Evolutionary conservation across 176 grass and related monocot genomes (phyloP), one percentile per base, ranked within the genome.

Genomic region (Saccharum officinarum): DNA sequence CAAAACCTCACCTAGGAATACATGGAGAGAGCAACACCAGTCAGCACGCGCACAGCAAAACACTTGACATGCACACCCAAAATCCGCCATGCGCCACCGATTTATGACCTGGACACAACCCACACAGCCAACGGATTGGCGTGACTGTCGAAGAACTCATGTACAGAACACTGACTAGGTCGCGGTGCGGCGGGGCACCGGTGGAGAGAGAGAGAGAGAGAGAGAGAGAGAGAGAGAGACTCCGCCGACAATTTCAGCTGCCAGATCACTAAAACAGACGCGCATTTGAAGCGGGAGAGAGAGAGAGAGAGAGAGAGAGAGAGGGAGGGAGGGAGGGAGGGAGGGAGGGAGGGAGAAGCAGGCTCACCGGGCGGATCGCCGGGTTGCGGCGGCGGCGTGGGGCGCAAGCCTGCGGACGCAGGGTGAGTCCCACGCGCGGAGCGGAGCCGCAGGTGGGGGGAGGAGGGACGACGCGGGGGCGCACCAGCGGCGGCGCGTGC

Each of bases 1-100:
- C 49, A 9, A 75, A 88, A 78, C 39, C 70, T 92, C 80, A 25
- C 72, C 75, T 92, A 66, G 59, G 16, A 69, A 57, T 22, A 80
- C 72, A 76, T 18, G 59, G 37, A 10, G 30, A 14, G 36, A 9
- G 36, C 44, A 76, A 7, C 15, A 50, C 26, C 26, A 20, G 83
- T 80, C 78, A 90, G 75, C 37, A 69, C 15, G 10, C 4, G 18
- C 30, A 40, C 73, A 30, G 8, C 18, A 38, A 71, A 67, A 49
- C 44, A 13, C 37, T 9, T 16, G 73, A 38, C 47, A 42, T 59
- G 33, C 8, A 13, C 41, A 33, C 20, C 23, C 50, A 17, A 80
- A 73, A 34, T 55, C 67, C 26, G 8, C 4, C 39, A 66, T 18
- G 82, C 22, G 14, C 18, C 76, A 15, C 14, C 31, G 84, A 80